These are phyloP conservation scores for Naganishia kalamii DNA, from an alignment of 768 basidiomycete genomes.

Conservation along the genomic window DNA sequence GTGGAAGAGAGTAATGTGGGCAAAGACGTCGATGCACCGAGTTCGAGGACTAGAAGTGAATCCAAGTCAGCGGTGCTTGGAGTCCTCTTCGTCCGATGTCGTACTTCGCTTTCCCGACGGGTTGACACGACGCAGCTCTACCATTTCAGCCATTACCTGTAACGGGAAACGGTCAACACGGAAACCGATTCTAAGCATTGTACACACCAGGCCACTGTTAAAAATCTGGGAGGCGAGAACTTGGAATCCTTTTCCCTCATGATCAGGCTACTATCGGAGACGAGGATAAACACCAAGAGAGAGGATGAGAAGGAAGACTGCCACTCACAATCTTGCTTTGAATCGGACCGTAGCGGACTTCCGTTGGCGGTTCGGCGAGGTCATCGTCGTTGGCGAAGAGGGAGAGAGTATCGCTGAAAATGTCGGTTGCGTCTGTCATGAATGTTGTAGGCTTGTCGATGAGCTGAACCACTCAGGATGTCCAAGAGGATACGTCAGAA, in stretches of 20 bases:
- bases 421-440: conserved; percentile 12
- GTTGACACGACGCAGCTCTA: conserved; percentile 15
- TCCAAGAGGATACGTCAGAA: no score
- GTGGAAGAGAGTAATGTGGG: conserved; percentile 15
- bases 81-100: background rate
- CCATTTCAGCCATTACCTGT: conserved; percentile 24
- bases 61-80: background rate
- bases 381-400: conserved; percentile 13
- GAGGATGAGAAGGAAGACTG: background rate
- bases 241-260: conserved; percentile 14
- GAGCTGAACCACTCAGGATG: background rate
- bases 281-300: background rate
- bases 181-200: background rate
- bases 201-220: conserved; percentile 22
- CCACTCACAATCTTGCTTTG: conserved; percentile 17
- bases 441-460: background rate
- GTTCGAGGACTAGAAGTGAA: conserved; percentile 17
- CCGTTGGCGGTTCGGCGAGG: background rate
- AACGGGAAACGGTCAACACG: background rate
- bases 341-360: conserved; percentile 19
- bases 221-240: conserved; percentile 20
- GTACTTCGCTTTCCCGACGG: conserved; percentile 12
- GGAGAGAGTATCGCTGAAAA: background rate
- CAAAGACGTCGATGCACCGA: conserved; percentile 24
- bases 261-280: conserved; percentile 15